Percentiles rank a stretch among this genome's conserved stretches.
Conservation (phyloP, 345 rosid species). For the Schrenkiella parvula region DNA sequence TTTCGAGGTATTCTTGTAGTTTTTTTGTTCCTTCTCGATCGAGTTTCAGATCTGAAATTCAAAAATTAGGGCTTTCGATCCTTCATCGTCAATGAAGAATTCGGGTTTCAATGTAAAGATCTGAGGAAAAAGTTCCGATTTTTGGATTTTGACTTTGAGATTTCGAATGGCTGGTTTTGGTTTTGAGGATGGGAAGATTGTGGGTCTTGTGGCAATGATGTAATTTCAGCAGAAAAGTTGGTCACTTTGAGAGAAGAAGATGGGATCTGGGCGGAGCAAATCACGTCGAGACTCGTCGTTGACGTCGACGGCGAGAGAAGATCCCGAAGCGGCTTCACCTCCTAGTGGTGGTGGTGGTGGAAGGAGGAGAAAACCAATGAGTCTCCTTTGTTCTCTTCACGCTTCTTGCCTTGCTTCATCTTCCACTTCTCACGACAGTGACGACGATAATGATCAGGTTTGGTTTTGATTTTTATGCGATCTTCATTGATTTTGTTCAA, state of each 20-base stretch:
- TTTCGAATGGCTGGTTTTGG: background rate
- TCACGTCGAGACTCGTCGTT: conserved; percentile 35
- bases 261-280: conserved; percentile 90
- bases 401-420: conserved; percentile 66
- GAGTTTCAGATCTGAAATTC: conserved; percentile 27
- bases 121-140: background rate
- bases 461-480: background rate
- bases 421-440: conserved; percentile 51
- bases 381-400: conserved; percentile 48
- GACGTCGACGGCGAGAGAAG: conserved; percentile 16
- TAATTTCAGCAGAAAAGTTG: conserved; percentile 7
- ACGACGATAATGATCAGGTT: conserved; percentile 42
- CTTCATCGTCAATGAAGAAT: conserved; percentile 1
- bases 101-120: conserved; percentile 17
- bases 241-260: conserved; percentile 26
- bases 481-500: background rate
- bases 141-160: conserved; percentile 10
- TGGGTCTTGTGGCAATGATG: conserved; percentile 27
- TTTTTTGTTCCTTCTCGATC: background rate
- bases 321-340: background rate
- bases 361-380: conserved; percentile 45
- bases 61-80: conserved; percentile 10
- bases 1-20: conserved; percentile 10
- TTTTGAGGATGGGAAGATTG: background rate
- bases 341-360: conserved; percentile 23